Evolutionary conservation across 805 yeast species (phyloP).

Genomic region (Trichomonascus vanleenenianus): DNA sequence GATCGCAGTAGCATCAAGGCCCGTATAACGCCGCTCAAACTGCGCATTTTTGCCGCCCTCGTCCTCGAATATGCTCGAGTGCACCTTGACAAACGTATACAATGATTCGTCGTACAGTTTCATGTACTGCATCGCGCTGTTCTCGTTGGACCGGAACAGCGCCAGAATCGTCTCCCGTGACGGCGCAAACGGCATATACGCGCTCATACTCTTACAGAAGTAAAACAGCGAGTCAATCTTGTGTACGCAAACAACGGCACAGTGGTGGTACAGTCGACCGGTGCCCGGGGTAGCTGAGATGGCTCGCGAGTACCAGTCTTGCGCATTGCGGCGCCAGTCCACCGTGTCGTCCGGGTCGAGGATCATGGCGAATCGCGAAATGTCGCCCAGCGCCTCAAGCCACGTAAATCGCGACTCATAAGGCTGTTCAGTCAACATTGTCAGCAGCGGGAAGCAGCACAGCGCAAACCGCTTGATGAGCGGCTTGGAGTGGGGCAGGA

Average conservation of each 20-base stretch:
- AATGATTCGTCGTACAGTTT: too few species aligned
- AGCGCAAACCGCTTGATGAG: conserved; percentile 16
- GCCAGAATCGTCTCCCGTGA: conserved; percentile 14
- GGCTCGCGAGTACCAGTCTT: conserved; percentile 73
- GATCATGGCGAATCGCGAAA: conserved; percentile 83
- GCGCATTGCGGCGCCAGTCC: conserved; percentile 80
- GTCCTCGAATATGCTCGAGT: conserved; percentile 10
- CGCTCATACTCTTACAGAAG: conserved; percentile 19
- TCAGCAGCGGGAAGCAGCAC: conserved; percentile 17
- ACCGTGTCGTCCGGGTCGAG: conserved; percentile 69
- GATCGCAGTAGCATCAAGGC: too few species aligned
- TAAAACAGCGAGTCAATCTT: conserved; percentile 28
- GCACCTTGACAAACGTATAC: conserved; percentile 11
- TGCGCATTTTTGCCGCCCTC: too few species aligned
- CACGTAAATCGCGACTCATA: conserved; percentile 36
- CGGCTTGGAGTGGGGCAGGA: conserved; percentile 14
- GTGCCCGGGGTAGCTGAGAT: conserved; percentile 71
- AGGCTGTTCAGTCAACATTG: conserved; percentile 20
- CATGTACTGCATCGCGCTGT: conserved; percentile 4
- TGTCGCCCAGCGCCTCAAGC: conserved; percentile 80
- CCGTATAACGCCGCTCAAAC: too few species aligned
- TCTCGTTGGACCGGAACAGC: conserved; percentile 10
- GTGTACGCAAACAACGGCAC: conserved; percentile 78
- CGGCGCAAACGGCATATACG: conserved; percentile 16
- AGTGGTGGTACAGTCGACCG: conserved; percentile 80